Evolutionary conservation across 345 rosid species (phyloP), one percentile per base, ranked within the genome.

Genomic region (Gossypium rotundifolium): DNA sequence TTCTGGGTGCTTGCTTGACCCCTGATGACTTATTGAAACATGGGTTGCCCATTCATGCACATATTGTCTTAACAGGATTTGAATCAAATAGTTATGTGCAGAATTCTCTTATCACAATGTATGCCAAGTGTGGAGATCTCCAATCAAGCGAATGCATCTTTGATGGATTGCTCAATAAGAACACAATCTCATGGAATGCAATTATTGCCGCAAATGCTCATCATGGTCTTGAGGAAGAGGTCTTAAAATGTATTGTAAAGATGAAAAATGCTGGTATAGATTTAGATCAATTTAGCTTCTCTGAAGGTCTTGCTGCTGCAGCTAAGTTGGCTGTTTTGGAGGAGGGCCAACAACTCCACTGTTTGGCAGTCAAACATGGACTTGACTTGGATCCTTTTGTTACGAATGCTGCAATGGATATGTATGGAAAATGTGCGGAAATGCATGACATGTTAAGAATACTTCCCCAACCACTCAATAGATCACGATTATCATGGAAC

Each of bases 381-480:
- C 82, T 86, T 55, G 89, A 84, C 71, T 79, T 72, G 3, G 90
- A 90, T 76, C 80, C 77, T 69, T 88, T 85, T 72, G 87, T 94
- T 71, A 73, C 53, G 60, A 94, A 89, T 75, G 85, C 97, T 66
- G 82, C 89, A 45, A 89, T 89, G 84, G 96, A 94, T 81, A 92
- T 94, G 96, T 92, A 94, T 79, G 93, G 83, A 72, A 94, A 92
- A 81, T 92, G 98, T 29, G 98, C 95, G 29, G 92, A 89, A 83
- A 73, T 92, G 71, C 83, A 80, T 3, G 88, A 86, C 65, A 88
- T 85, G 51, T 65, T 87, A 17, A 87, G 80, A 78, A 84, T 87
- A 49, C 85, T 87, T 80, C 89, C 97, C 13, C 73, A 71, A 59
- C 82, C 88, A 44, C 53, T 62, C 10, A 69, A 74, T 66, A 79